These are phyloP conservation scores for Trichodelitschia bisporula DNA, from an alignment of 495 filamentous ascomycete species.

Conservation along the genomic window DNA sequence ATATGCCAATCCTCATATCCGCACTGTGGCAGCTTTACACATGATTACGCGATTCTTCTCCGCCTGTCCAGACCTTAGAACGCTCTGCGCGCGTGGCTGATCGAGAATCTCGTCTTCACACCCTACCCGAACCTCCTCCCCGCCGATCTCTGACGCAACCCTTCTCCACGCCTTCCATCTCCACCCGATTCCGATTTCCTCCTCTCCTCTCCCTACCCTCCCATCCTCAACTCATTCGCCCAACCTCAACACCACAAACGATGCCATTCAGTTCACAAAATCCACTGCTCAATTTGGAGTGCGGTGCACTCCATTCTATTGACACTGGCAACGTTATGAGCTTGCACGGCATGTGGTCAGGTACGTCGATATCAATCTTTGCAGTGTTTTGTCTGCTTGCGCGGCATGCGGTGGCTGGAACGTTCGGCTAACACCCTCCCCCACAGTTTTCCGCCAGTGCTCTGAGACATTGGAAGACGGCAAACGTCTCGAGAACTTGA, in stretches of 20 bases:
- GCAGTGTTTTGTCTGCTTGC: slow-evolving; percentile 1
- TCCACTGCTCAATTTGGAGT: slow-evolving; percentile 14
- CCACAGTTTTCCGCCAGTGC: slow-evolving; percentile 76
- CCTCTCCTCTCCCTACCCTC: background rate
- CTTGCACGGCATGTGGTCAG: slow-evolving; percentile 94
- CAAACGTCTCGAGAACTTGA: slow-evolving; percentile 76
- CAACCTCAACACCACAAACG: slow-evolving; percentile 1
- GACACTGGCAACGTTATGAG: slow-evolving; percentile 82
- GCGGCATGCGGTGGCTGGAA: slow-evolving; percentile 2
- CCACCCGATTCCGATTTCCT: background rate
- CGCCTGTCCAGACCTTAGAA: too few species aligned
- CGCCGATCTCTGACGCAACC: slow-evolving; percentile 1
- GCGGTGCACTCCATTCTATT: slow-evolving; percentile 50
- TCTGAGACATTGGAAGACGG: slow-evolving; percentile 87
- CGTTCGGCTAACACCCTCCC: slow-evolving; percentile 6
- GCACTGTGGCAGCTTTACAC: too few species aligned
- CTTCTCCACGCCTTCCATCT: background rate
- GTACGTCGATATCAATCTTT: slow-evolving; percentile 27
- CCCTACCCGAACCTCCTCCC: too few species aligned
- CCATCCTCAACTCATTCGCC: background rate
- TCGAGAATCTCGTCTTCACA: too few species aligned
- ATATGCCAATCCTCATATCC: too few species aligned
- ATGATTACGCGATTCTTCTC: too few species aligned
- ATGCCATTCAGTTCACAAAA: slow-evolving; percentile 15
- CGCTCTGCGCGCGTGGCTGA: too few species aligned